These are phyloP conservation scores for Avena sativa DNA, from an alignment of 176 grass and related monocot genomes.

Conservation along the genomic window DNA sequence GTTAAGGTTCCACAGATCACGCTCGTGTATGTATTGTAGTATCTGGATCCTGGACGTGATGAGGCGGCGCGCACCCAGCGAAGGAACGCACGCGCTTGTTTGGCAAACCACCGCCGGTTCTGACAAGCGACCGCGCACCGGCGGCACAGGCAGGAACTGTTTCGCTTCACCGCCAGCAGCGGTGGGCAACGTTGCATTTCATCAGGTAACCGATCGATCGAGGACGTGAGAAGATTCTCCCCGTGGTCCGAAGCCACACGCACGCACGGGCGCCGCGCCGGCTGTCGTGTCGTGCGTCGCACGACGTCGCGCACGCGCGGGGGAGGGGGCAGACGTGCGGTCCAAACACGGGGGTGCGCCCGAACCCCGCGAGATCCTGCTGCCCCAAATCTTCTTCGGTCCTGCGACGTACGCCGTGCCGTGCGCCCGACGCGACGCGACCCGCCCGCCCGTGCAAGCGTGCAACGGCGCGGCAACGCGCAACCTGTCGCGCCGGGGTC, in stretches of 20 bases:
- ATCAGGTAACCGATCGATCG: background rate
- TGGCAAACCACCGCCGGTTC: background rate
- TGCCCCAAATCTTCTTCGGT: conserved; percentile 10
- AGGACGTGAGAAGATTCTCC: background rate
- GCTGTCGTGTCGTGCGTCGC: background rate
- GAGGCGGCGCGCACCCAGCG: no score
- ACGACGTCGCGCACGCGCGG: background rate
- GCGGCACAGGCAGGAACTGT: no score
- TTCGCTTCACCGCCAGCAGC: no score
- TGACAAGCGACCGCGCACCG: background rate
- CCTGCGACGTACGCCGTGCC: background rate
- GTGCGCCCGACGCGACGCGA: background rate
- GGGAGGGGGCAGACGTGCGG: background rate
- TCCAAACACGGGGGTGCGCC: conserved; percentile 16
- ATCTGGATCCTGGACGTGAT: no score
- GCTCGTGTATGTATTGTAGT: no score
- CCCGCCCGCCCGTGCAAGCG: background rate
- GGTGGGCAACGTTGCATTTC: no score
- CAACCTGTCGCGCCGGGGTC: background rate
- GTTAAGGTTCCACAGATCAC: no score
- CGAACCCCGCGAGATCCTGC: conserved; percentile 18
- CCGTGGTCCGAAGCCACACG: background rate
- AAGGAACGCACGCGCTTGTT: no score
- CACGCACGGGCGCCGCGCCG: background rate
- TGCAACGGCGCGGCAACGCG: conserved; percentile 13